Evolutionary conservation across 2,329 filamentous ascomycete species (phyloP), one percentile per base, ranked within the genome.

Genomic region (Arthrocladium fulminans): DNA sequence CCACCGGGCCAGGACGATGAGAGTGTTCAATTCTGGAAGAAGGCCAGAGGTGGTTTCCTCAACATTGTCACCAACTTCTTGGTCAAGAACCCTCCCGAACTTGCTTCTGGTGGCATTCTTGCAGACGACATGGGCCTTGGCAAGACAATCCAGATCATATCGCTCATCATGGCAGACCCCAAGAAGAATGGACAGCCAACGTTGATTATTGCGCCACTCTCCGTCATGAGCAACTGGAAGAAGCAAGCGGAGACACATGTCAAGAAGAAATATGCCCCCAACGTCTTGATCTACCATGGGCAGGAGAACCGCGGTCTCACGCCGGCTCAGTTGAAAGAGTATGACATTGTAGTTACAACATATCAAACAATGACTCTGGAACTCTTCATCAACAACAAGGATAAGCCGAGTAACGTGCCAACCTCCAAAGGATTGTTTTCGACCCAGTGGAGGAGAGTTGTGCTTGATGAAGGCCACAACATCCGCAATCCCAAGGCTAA

Each of bases 121-220:
- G 87, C 88, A 1, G 88, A 95, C 63, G 88, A 95, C 59, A 95
- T 95, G 89, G 88, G 88, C 2, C 68, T 95, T 3, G 88, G 88
- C 20, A 59, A 59, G 49, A 95, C 88, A 0, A 73, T 95, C 7
- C 85, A 94, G 62, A 76, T 88, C 41, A 90, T 95, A 57, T 85
- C 86, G 46, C 68, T 94, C 29, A 83, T 95, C 48, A 67, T 89
- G 54, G 70, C 76, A 2, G 77, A 81, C 49, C 55, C 64, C 1
- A 41, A 52, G 30, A 55, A 51, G 41, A 57, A 43, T 19, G 51
- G 50, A 15, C 53, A 61, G 15, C 65, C 65, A 2, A 94, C 87
- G 0, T 73, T 95, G 19, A 89, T 95, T 46, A 73, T 94, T 47
- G 81, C 86, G 0, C 88, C 88, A 0, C 76, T 94, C 4, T 83